A percentile compares a stretch with the other conserved stretches of the same genome.
These are phyloP conservation scores for Crepidotus variabilis DNA, from an alignment of 768 basidiomycete genomes.

Conservation along the genomic window DNA sequence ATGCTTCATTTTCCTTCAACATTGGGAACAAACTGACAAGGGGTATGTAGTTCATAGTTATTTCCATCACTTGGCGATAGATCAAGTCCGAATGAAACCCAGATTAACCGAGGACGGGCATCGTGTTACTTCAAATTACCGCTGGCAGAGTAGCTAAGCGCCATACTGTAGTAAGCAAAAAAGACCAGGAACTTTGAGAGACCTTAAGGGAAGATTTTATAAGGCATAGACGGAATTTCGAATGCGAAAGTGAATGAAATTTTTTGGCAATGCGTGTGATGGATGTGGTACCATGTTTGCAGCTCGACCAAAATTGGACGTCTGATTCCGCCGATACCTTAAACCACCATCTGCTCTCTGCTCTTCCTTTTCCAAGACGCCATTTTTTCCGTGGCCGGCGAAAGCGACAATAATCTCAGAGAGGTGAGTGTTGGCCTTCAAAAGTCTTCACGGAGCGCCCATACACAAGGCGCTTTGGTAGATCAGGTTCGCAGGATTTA, in stretches of 20 bases:
- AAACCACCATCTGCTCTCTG: neutral
- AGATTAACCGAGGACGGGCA: neutral
- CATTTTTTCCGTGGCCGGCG: neutral
- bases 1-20: no score
- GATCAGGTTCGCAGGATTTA: neutral
- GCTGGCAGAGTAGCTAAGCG: no score
- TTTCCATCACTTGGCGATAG: neutral
- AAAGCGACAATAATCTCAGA: neutral
- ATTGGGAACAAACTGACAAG: no score
- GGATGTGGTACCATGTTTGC: neutral
- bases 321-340: slow-evolving; percentile 6
- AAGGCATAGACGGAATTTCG: neutral
- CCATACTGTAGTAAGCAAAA: no score
- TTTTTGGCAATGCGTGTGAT: neutral
- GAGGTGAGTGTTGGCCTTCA: neutral
- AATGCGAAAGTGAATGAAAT: neutral
- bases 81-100: neutral
- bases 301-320: slow-evolving; percentile 1
- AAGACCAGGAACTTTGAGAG: no score
- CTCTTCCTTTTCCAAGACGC: neutral
- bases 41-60: no score
- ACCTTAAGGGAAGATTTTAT: neutral
- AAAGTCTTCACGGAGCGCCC: neutral
- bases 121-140: no score
- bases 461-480: neutral